phyloP scores from a whole-genome alignment of 2,329 filamentous ascomycete genomes.

The Hypocreales sp. region DNA sequence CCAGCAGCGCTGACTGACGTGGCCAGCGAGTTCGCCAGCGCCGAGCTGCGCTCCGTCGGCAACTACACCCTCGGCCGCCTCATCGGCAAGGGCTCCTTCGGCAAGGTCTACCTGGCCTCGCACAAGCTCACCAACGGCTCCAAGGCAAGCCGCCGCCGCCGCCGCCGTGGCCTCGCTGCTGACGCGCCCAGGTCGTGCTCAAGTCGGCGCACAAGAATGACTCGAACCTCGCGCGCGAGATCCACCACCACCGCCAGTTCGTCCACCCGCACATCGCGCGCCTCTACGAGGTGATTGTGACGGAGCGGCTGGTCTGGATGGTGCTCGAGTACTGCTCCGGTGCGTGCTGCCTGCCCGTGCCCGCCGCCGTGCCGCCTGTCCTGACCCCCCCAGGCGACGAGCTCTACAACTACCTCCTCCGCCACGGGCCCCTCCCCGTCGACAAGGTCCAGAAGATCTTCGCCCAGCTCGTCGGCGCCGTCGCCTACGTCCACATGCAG shows the following conservation, averaged over 20 bases:
- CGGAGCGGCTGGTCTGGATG: conserved; percentile 87
- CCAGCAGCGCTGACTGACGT: background rate
- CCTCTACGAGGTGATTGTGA: conserved; percentile 96
- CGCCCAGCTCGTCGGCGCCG: conserved; percentile 85
- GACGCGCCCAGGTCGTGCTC: conserved; percentile 62
- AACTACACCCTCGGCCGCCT: conserved; percentile 86
- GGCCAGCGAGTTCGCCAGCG: conserved; percentile 77
- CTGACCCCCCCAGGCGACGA: conserved; percentile 58
- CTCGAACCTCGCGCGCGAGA: conserved; percentile 88
- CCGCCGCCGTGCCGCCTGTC: background rate
- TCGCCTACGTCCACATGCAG: conserved; percentile 87
- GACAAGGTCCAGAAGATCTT: conserved; percentile 92
- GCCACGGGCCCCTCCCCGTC: conserved; percentile 68
- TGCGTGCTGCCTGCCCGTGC: conserved; percentile 21
- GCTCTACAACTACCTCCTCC: conserved; percentile 87
- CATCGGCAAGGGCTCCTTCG: conserved; percentile 96
- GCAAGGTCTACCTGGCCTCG: conserved; percentile 89
- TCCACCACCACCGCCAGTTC: conserved; percentile 97
- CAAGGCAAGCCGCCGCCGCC: conserved; percentile 44
- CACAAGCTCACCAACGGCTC: conserved; percentile 98
- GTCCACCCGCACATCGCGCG: conserved; percentile 93
- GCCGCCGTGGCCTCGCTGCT: background rate
- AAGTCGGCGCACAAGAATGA: conserved; percentile 96
- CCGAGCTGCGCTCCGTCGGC: conserved; percentile 80
- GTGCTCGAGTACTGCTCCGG: conserved; percentile 92